phyloP scores from a whole-genome alignment of 2,329 filamentous ascomycete species.

The Penicillium sp. region DNA sequence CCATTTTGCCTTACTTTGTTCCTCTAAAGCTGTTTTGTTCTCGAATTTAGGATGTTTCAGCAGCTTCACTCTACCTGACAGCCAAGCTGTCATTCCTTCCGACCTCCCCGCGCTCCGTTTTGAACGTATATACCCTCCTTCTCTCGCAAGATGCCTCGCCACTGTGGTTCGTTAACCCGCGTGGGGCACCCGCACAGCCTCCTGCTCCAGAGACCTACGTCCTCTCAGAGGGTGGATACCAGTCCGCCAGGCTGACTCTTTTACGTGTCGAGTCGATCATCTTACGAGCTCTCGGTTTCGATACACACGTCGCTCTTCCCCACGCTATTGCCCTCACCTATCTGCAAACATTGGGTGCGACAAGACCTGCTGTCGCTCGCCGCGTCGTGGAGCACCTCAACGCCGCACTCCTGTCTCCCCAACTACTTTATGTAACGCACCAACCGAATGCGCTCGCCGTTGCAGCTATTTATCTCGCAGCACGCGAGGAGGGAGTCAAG shows the following conservation, averaged over 20 bases:
- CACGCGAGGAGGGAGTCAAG: constrained; percentile 71
- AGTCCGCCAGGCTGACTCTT: constrained; percentile 62
- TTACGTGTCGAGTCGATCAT: constrained; percentile 75
- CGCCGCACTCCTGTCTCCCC: constrained; percentile 78
- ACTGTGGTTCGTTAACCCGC: constrained; percentile 45
- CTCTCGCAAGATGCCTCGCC: constrained; percentile 59
- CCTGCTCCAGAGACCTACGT: constrained; percentile 60
- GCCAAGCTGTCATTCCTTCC: constrained; percentile 79
- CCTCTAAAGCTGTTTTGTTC: not conserved
- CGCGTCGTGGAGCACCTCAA: constrained; percentile 79
- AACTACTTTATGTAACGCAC: constrained; percentile 87
- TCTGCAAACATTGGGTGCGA: constrained; percentile 79
- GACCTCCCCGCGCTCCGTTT: constrained; percentile 73
- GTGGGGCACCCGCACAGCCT: constrained; percentile 26
- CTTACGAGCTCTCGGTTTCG: constrained; percentile 73
- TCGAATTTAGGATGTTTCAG: constrained; percentile 69
- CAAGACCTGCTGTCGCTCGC: constrained; percentile 58
- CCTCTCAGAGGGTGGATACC: constrained; percentile 72
- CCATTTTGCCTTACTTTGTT: not conserved
- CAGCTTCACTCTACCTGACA: constrained; percentile 75
- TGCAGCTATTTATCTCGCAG: constrained; percentile 86
- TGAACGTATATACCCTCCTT: constrained; percentile 84
- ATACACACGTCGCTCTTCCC: constrained; percentile 80
- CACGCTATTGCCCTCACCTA: constrained; percentile 88
- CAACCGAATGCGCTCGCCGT: constrained; percentile 84